Evolutionary conservation across 2,329 filamentous ascomycete species (phyloP).

Genomic region (Lecanicillium sp.): DNA sequence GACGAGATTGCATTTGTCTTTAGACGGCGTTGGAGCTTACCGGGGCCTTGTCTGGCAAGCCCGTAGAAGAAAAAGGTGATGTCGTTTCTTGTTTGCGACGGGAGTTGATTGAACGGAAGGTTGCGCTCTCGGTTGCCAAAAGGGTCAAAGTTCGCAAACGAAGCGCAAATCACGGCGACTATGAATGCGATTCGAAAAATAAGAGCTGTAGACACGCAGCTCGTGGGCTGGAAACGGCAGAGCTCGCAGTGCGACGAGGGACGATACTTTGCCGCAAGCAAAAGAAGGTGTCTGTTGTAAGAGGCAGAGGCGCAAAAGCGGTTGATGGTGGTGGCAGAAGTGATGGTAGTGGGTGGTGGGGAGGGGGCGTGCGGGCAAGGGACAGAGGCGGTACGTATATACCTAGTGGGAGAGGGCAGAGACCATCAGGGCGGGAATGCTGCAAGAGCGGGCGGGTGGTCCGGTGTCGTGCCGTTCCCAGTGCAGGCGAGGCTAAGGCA

Average conservation of each 20-base stretch:
- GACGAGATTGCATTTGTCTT: too few species aligned
- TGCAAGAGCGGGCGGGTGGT: slow-evolving; percentile 27
- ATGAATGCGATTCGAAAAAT: too few species aligned
- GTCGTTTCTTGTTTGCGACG: too few species aligned
- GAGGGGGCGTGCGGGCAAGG: slow-evolving; percentile 4
- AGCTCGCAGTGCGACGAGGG: slow-evolving; percentile 7
- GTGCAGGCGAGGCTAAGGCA: slow-evolving; percentile 17
- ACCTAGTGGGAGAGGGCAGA: slow-evolving; percentile 18
- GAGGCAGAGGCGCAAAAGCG: slow-evolving; percentile 8
- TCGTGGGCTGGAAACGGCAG: too few species aligned
- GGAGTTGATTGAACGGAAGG: too few species aligned
- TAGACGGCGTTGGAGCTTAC: too few species aligned
- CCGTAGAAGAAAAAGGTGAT: too few species aligned
- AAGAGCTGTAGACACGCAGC: too few species aligned
- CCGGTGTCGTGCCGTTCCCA: slow-evolving; percentile 31
- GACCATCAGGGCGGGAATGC: slow-evolving; percentile 24
- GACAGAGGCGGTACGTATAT: slow-evolving; percentile 9
- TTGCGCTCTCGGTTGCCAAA: too few species aligned
- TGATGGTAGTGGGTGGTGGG: slow-evolving; percentile 12
- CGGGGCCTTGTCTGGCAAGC: too few species aligned
- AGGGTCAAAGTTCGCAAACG: too few species aligned
- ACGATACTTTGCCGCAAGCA: not conserved
- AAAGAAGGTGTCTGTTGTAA: slow-evolving; percentile 10
- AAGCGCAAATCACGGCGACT: too few species aligned
- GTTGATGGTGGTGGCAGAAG: slow-evolving; percentile 9